phyloP scores from a whole-genome alignment of 148 eudicot species.

The Chenopodium quinoa region DNA sequence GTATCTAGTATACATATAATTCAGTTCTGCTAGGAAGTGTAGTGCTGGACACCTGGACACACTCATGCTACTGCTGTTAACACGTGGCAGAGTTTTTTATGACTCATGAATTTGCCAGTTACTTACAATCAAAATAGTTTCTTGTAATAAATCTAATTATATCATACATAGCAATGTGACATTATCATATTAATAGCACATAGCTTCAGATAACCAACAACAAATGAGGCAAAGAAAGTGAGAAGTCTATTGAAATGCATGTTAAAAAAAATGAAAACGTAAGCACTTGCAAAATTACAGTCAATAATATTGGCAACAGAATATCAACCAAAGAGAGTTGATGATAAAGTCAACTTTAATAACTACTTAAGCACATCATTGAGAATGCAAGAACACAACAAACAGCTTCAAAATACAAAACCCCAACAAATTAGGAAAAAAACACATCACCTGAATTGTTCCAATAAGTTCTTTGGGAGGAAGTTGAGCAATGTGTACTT shows the following conservation, averaged over 20 bases:
- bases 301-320: background rate
- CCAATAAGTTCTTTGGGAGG: constrained; percentile 93
- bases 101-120: background rate
- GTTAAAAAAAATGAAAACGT: too few relatives aligned
- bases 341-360: background rate
- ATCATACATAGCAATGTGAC: background rate
- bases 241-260: background rate
- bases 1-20: too few relatives aligned
- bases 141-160: background rate
- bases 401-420: too few relatives aligned
- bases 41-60: background rate
- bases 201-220: background rate
- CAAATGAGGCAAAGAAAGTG: background rate
- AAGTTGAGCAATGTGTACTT: constrained; percentile 83
- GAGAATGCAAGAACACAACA: background rate
- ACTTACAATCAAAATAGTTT: background rate
- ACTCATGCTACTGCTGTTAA: background rate
- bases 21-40: too few relatives aligned
- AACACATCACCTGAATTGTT: constrained; percentile 86
- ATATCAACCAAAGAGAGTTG: background rate
- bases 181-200: background rate
- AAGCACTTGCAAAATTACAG: background rate
- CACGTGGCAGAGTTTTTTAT: background rate
- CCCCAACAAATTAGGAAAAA: background rate
- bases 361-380: background rate